Evolutionary conservation across 108 stramenopile species (phyloP), one percentile per base, ranked within the genome.

Genomic region (Nannochloropsis gaditana): DNA sequence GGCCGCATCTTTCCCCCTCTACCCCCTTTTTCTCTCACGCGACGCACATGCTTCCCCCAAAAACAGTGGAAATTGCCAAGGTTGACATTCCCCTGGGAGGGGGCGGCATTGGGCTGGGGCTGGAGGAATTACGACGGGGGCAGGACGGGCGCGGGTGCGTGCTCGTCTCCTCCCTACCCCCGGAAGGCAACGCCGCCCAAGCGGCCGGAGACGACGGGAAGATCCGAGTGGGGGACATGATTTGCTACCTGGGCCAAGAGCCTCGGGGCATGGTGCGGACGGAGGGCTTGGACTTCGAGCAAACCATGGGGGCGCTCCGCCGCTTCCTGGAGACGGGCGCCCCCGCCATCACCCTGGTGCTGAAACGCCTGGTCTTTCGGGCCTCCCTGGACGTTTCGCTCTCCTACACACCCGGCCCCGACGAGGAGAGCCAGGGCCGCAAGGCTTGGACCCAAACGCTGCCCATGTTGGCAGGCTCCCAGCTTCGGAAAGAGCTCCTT

Each of bases 401-500:
- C 43, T 82, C 59, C n/a, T 73, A 73, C 59, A 6, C 59, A 3
- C 59, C 59, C 59, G 15, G 19, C 59, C 59, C 59, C 4, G 59
- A 73, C 19, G 59, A 73, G n/a, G 83, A 84, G 21, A 87, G 81
- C 47, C 50, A 45, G 83, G 85, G 83, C 41, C 6, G 11, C 44
- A 21, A 83, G n/a, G 17, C 43, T 17, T 42, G 83, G 43, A 41
- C 43, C 8, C 44, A 47, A 41, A 17, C 21, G 43, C 43, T 83
- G 44, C 21, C 42, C 43, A 83, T 83, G 83, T 43, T 83, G 3
- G 41, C 43, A 44, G 88, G 88, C 44, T 85, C 85, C 83, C 85
- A 89, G 44, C 81, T 89, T 11, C 11, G 88, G 83, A 83, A 85
- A 11, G 88, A 89, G 83, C 85, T 89, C 85, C 83, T 89, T 9